Conservation (phyloP, 2,329 filamentous ascomycete species). For the Exophiala sp. region DNA sequence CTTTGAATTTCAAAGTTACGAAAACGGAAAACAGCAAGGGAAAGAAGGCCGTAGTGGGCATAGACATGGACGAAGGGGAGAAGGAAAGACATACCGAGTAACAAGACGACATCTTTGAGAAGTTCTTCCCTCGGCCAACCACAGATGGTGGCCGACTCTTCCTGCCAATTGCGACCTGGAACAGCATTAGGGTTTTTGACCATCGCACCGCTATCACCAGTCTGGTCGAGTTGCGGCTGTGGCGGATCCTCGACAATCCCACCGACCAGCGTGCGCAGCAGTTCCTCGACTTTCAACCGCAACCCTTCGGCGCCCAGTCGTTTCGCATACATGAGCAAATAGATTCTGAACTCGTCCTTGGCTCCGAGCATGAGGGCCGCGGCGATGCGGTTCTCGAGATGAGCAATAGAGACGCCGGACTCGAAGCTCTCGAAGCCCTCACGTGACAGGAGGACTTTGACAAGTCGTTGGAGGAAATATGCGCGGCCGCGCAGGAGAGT, state of each 20-base stretch:
- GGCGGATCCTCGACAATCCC: conserved; percentile 50
- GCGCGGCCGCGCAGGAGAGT: conserved; percentile 85
- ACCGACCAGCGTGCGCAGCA: conserved; percentile 74
- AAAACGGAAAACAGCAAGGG: too few species aligned
- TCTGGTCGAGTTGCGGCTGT: conserved; percentile 35
- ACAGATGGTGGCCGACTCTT: conserved; percentile 66
- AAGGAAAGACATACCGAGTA: conserved; percentile 61
- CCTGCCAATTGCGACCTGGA: conserved; percentile 57
- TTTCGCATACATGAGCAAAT: conserved; percentile 98
- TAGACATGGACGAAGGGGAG: not conserved
- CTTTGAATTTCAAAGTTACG: too few species aligned
- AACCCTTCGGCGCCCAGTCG: conserved; percentile 85
- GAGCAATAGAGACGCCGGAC: conserved; percentile 82
- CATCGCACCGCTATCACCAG: conserved; percentile 48
- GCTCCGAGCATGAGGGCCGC: conserved; percentile 79
- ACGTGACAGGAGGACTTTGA: conserved; percentile 79
- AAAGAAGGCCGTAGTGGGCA: not conserved
- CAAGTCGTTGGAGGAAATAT: conserved; percentile 81
- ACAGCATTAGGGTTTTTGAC: conserved; percentile 38
- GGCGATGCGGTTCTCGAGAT: conserved; percentile 89
- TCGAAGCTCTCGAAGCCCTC: conserved; percentile 93
- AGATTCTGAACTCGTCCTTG: conserved; percentile 86
- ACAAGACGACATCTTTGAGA: conserved; percentile 83
- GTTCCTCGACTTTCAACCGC: conserved; percentile 83
- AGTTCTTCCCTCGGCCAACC: conserved; percentile 87